These are phyloP conservation scores for Kwoniella europaea DNA, from an alignment of 768 basidiomycete genomes.

Conservation along the genomic window DNA sequence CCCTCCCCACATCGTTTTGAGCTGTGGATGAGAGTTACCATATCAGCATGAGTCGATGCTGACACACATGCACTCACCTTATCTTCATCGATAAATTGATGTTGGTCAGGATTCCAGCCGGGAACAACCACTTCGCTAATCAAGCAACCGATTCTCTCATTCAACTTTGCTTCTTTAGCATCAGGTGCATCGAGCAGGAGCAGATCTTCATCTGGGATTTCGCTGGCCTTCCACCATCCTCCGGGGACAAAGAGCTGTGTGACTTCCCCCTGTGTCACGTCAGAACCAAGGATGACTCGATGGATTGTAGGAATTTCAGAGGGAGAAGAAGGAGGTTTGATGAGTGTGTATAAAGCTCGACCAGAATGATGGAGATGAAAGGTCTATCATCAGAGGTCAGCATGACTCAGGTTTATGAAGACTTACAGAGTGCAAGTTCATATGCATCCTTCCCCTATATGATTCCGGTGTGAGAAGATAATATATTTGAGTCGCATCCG, in stretches of 20 bases:
- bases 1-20: slow-evolving; percentile 34
- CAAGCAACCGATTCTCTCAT: slow-evolving; percentile 61
- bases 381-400: slow-evolving; percentile 22
- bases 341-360: slow-evolving; percentile 43
- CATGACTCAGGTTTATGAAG: not conserved
- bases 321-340: slow-evolving; percentile 31
- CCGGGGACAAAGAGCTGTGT: slow-evolving; percentile 61
- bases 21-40: slow-evolving; percentile 11
- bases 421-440: slow-evolving; percentile 48
- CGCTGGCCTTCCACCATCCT: slow-evolving; percentile 59
- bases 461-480: slow-evolving; percentile 45
- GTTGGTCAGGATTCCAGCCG: slow-evolving; percentile 56
- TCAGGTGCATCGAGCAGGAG: slow-evolving; percentile 21
- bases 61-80: slow-evolving; percentile 33
- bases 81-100: slow-evolving; percentile 44
- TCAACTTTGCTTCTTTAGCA: slow-evolving; percentile 31
- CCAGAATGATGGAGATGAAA: slow-evolving; percentile 40
- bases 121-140: slow-evolving; percentile 70
- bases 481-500: slow-evolving; percentile 47
- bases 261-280: slow-evolving; percentile 61
- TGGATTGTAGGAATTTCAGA: slow-evolving; percentile 29
- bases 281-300: slow-evolving; percentile 60
- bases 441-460: slow-evolving; percentile 47
- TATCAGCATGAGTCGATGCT: not conserved
- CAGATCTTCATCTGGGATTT: slow-evolving; percentile 56